These are phyloP conservation scores for Sesbania bispinosa DNA, from an alignment of 306 rosid genomes.

Conservation along the genomic window DNA sequence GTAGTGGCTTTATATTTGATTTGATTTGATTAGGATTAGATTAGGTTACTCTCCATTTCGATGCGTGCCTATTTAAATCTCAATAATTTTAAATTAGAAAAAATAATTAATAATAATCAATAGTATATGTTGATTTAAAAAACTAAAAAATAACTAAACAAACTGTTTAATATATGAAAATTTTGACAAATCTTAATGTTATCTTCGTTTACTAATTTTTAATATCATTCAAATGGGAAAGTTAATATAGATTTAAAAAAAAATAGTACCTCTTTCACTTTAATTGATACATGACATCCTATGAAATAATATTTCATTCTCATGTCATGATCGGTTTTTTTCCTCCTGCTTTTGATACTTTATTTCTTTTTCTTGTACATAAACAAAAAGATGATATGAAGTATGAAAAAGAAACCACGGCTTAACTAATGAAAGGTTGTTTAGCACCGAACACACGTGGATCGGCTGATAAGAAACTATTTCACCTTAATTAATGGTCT, in stretches of 20 bases:
- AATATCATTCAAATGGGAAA: neutral
- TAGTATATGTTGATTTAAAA: neutral
- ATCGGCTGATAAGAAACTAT: no score
- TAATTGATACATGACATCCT: neutral
- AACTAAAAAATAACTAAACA: no score
- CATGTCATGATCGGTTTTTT: slow-evolving; percentile 5
- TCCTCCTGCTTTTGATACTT: neutral
- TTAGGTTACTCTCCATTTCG: slow-evolving; percentile 21
- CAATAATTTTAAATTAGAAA: slow-evolving; percentile 15
- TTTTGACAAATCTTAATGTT: neutral
- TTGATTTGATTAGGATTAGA: no score
- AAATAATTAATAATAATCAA: neutral
- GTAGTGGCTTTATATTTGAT: neutral
- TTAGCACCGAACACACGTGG: no score
- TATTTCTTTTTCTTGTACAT: neutral
- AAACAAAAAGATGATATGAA: neutral
- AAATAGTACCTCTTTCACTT: neutral
- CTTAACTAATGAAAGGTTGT: no score
- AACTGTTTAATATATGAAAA: neutral
- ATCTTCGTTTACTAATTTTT: neutral
- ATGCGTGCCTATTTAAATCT: slow-evolving; percentile 7
- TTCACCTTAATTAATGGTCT: no score
- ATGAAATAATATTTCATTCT: neutral
- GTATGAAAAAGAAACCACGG: slow-evolving; percentile 11
- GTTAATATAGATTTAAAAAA: neutral